Conservation (phyloP, 2,329 filamentous ascomycete species). For the Ophidiomyces ophidiicola region DNA sequence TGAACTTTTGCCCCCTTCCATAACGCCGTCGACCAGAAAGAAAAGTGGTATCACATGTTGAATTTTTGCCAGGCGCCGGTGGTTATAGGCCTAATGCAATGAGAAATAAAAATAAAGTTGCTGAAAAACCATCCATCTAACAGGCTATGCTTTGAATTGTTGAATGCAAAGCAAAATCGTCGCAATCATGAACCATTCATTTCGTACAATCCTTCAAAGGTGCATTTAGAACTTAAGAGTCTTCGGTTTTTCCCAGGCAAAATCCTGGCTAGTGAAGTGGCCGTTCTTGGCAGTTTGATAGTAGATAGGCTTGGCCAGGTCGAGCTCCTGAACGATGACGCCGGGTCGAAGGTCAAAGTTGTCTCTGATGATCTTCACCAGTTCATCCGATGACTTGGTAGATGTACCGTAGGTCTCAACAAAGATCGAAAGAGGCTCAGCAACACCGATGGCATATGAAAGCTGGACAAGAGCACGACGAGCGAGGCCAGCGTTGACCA, state of each 20-base stretch:
- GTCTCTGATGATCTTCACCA: conserved; percentile 82
- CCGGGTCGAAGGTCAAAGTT: conserved; percentile 98
- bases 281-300: conserved; percentile 98
- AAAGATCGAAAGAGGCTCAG: conserved; percentile 94
- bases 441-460: conserved; percentile 97
- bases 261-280: conserved; percentile 97
- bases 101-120: conserved; percentile 16
- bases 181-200: conserved; percentile 31
- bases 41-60: conserved; percentile 39
- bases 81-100: conserved; percentile 28
- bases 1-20: conserved; percentile 30
- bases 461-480: conserved; percentile 93
- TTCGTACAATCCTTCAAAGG: conserved; percentile 12
- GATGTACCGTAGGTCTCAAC: conserved; percentile 97
- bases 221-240: conserved; percentile 64
- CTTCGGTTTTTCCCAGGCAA: conserved; percentile 99
- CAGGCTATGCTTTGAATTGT: conserved; percentile 38
- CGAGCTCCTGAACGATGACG: conserved; percentile 96
- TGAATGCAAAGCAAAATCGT: conserved; percentile 40
- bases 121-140: conserved; percentile 11
- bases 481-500: conserved; percentile 76
- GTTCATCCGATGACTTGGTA: conserved; percentile 73
- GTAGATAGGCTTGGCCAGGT: conserved; percentile 94
- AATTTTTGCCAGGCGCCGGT: conserved; percentile 34
- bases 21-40: conserved; percentile 27